Evolutionary conservation across 192 early-diverging fungal genomes (phyloP).

Genomic region (Umbelopsis isabellina): DNA sequence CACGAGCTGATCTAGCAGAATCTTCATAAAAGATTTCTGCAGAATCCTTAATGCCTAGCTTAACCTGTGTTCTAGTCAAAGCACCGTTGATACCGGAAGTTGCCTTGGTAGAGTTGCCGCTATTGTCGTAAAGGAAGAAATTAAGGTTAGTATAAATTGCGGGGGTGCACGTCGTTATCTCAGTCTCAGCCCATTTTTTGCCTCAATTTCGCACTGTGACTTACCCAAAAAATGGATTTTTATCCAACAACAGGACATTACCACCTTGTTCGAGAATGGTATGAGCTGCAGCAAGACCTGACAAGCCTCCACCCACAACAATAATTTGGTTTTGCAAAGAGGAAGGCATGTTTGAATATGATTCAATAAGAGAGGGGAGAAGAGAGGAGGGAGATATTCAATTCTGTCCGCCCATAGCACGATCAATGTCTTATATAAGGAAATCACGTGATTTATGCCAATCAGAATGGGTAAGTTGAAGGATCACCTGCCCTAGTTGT

Average conservation of each 20-base stretch:
- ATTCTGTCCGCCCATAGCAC: conserved; percentile 10
- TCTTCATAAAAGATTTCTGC: conserved; percentile 86
- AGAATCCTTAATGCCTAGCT: conserved; percentile 74
- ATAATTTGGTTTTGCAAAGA: conserved; percentile 64
- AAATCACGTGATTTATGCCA: conserved; percentile 1
- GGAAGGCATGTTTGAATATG: conserved; percentile 17
- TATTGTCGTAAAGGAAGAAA: conserved; percentile 18
- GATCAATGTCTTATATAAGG: not conserved
- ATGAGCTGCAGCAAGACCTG: conserved; percentile 87
- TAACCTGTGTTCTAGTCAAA: conserved; percentile 81
- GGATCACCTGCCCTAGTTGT: conserved; percentile 8
- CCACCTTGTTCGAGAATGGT: conserved; percentile 84
- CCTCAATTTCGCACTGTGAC: not conserved
- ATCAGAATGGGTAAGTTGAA: not conserved
- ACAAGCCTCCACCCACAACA: conserved; percentile 89
- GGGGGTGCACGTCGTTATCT: not conserved
- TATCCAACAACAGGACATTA: conserved; percentile 83
- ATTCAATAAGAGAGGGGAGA: not conserved
- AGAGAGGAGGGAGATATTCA: conserved; percentile 14
- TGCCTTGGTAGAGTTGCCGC: conserved; percentile 97
- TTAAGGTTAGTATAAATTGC: conserved; percentile 22
- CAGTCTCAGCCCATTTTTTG: conserved; percentile 32
- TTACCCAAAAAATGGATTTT: conserved; percentile 85
- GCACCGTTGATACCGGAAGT: conserved; percentile 98
- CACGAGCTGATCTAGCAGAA: conserved; percentile 84